These are phyloP conservation scores for Dentipellis sp. DNA, from an alignment of 768 basidiomycete genomes.

Conservation along the genomic window DNA sequence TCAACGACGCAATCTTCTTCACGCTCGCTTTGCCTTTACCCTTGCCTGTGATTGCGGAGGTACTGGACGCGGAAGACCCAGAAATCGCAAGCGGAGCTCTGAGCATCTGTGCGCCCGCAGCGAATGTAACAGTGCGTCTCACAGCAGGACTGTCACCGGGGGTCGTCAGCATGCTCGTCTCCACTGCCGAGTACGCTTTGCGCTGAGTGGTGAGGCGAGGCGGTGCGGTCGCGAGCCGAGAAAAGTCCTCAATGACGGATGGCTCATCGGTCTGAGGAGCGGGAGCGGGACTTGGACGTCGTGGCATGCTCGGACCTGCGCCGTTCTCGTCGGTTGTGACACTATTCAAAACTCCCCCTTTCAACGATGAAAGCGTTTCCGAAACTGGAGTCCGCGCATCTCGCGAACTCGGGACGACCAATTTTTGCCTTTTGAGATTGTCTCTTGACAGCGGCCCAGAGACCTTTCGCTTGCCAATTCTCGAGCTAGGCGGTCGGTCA, in stretches of 20 bases:
- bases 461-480: too few relatives aligned
- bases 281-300: neutral
- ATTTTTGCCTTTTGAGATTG: too few relatives aligned
- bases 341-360: too few relatives aligned
- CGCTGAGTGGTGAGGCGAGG: neutral
- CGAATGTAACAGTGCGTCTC: neutral
- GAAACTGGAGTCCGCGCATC: too few relatives aligned
- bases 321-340: neutral
- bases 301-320: neutral
- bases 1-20: too few relatives aligned
- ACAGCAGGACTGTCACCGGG: neutral
- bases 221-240: neutral
- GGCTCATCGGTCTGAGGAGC: neutral
- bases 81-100: too few relatives aligned
- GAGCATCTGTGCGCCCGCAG: too few relatives aligned
- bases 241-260: conserved; percentile 8
- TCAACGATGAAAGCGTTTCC: too few relatives aligned
- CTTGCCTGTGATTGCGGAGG: neutral
- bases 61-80: neutral
- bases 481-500: too few relatives aligned
- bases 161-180: conserved; percentile 7
- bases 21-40: too few relatives aligned
- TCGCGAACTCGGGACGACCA: too few relatives aligned
- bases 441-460: too few relatives aligned
- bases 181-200: neutral